These are phyloP conservation scores for Saccharomycopsis sp. DNA, from an alignment of 805 yeast genomes.

Conservation along the genomic window DNA sequence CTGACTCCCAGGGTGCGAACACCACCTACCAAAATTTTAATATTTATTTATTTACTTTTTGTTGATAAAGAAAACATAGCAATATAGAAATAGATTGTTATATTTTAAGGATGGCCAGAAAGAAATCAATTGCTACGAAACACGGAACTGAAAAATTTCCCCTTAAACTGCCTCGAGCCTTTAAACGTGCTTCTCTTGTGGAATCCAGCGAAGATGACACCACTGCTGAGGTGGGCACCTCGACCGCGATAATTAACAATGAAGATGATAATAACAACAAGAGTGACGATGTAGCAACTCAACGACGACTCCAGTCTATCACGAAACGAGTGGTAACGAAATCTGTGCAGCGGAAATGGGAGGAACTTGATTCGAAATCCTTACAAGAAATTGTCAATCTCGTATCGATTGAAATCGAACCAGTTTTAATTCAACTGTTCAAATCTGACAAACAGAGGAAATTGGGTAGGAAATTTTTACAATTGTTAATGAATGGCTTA, in stretches of 20 bases:
- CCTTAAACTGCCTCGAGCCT: not conserved
- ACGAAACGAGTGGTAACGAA: slow-evolving; percentile 8
- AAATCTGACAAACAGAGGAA: slow-evolving; percentile 9
- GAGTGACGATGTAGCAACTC: not conserved
- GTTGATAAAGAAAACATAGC: not conserved
- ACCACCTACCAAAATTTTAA: too few species aligned
- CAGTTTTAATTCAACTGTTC: slow-evolving; percentile 6
- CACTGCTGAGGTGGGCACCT: not conserved
- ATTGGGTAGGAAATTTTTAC: slow-evolving; percentile 6
- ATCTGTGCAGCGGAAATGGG: slow-evolving; percentile 20
- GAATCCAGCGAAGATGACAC: not conserved
- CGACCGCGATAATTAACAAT: not conserved
- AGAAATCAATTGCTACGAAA: not conserved
- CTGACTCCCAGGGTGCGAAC: too few species aligned
- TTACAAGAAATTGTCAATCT: slow-evolving; percentile 7
- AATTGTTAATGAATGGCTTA: not conserved
- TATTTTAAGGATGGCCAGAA: not conserved
- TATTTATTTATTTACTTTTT: not conserved
- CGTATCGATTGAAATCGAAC: slow-evolving; percentile 12
- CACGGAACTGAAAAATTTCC: not conserved
- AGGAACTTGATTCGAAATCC: slow-evolving; percentile 11
- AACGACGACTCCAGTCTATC: slow-evolving; percentile 4
- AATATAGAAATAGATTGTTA: not conserved
- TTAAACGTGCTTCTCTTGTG: not conserved
- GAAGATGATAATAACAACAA: not conserved